A percentile compares a stretch with the other conserved stretches of the same genome.
phyloP scores from a whole-genome alignment of 2,329 filamentous ascomycete species.

The Gnomoniopsis smithogilvyi region DNA sequence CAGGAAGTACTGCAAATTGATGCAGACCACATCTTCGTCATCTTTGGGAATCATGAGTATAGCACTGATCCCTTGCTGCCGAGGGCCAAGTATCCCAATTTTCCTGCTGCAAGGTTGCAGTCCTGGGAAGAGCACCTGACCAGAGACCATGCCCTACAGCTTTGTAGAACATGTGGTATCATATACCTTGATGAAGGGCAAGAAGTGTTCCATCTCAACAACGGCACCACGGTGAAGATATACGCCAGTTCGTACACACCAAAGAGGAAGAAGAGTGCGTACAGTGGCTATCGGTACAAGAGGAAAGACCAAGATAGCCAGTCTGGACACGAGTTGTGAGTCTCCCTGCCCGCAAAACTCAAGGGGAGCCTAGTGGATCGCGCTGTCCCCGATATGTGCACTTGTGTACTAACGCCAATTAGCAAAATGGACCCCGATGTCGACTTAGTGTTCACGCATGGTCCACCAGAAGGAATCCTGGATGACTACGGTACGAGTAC shows the following conservation, averaged over 20 bases:
- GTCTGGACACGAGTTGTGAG: conserved; percentile 23
- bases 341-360: not conserved
- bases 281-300: conserved; percentile 42
- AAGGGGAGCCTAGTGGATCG: too few species aligned
- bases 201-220: conserved; percentile 35
- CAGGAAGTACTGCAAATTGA: conserved; percentile 24
- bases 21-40: conserved; percentile 45
- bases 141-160: not conserved
- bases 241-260: conserved; percentile 47
- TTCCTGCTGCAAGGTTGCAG: not conserved
- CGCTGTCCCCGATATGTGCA: too few species aligned
- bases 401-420: not conserved
- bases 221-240: conserved; percentile 37
- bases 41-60: conserved; percentile 52
- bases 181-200: conserved; percentile 38
- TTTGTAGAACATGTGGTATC: conserved; percentile 25
- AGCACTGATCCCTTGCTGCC: conserved; percentile 28
- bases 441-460: conserved; percentile 33
- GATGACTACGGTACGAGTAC: conserved; percentile 30
- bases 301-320: too few species aligned
- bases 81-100: conserved; percentile 13
- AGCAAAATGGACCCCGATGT: conserved; percentile 21
- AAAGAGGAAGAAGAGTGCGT: conserved; percentile 25
- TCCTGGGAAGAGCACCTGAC: not conserved
- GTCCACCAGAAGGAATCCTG: conserved; percentile 37